These are phyloP conservation scores for Candida ascalaphidarum DNA, from an alignment of 805 yeast species.

Conservation along the genomic window DNA sequence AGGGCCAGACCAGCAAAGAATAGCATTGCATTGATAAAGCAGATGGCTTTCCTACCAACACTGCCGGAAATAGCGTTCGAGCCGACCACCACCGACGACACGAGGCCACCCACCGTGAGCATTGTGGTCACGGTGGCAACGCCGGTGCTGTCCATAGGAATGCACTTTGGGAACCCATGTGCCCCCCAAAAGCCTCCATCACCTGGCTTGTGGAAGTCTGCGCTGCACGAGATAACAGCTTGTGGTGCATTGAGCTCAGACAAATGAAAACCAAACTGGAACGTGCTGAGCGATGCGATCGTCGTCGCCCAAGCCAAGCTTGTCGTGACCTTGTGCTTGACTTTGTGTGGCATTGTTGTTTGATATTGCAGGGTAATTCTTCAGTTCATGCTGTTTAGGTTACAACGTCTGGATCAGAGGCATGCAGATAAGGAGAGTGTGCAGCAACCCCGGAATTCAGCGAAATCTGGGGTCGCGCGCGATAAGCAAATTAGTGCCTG, in stretches of 20 bases:
- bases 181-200: conserved; percentile 7
- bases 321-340: conserved; percentile 19
- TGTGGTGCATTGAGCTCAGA: conserved; percentile 30
- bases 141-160: conserved; percentile 13
- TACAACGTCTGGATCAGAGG: too few species aligned
- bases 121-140: conserved; percentile 22
- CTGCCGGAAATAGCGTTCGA: conserved; percentile 12
- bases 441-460: too few species aligned
- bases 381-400: too few species aligned
- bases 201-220: conserved; percentile 8
- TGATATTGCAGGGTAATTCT: too few species aligned
- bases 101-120: conserved; percentile 29
- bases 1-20: conserved; percentile 18
- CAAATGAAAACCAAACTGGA: conserved; percentile 32
- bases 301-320: conserved; percentile 27
- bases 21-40: conserved; percentile 10
- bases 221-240: conserved; percentile 18
- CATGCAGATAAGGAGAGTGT: too few species aligned
- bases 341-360: too few species aligned
- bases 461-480: too few species aligned
- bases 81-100: conserved; percentile 21
- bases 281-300: conserved; percentile 24
- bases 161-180: conserved; percentile 15
- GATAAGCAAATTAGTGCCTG: too few species aligned
- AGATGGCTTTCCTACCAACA: conserved; percentile 17